Evolutionary conservation across 305 asterid species (phyloP).

Genomic region (Fraxinus velutina): DNA sequence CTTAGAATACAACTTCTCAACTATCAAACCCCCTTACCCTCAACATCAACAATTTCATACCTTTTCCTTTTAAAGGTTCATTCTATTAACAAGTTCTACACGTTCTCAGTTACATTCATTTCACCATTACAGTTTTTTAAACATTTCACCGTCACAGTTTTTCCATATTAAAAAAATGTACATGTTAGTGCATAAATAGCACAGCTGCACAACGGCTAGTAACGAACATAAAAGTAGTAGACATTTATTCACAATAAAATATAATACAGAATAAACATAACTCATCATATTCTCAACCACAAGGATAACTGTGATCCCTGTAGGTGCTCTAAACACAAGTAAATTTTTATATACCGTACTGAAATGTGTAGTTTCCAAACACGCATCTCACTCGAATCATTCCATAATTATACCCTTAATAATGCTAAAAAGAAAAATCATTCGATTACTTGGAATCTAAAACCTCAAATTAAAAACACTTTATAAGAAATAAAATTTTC

Average conservation of each 20-base stretch:
- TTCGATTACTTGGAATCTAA: constrained; percentile 13
- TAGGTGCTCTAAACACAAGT: background rate
- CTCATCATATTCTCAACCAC: background rate
- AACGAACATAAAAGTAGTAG: background rate
- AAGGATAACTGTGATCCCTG: background rate
- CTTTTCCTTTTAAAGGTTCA: background rate
- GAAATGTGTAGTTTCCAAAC: background rate
- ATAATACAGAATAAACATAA: background rate
- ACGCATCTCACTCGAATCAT: background rate
- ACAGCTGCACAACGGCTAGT: background rate
- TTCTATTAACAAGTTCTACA: background rate
- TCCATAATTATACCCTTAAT: background rate
- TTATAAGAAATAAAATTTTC: background rate
- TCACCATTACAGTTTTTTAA: background rate
- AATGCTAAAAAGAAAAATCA: background rate
- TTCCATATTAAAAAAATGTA: background rate
- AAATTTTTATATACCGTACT: background rate
- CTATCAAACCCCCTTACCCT: background rate
- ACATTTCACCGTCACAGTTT: background rate
- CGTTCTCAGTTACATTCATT: background rate
- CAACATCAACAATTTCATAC: background rate
- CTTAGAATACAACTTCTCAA: background rate
- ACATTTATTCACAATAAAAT: background rate
- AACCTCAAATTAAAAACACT: background rate
- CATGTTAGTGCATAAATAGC: background rate